Evolutionary conservation across 2,329 filamentous ascomycete genomes (phyloP).

Genomic region (Hypocrella siamensis): DNA sequence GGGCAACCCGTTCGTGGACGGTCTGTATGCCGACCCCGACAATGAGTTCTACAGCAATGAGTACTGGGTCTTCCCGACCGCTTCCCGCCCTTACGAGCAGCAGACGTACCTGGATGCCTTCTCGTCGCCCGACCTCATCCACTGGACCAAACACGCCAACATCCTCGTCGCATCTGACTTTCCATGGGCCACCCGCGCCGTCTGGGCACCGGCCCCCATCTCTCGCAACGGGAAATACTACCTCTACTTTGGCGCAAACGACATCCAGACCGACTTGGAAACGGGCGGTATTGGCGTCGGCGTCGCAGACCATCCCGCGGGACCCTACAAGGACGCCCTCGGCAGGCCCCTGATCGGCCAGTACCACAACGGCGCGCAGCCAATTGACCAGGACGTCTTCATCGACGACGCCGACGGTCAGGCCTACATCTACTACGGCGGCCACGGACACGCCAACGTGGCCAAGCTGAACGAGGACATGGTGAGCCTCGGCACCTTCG

Average conservation of each 20-base stretch:
- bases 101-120: conserved; percentile 36
- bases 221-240: conserved; percentile 27
- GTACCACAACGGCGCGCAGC: conserved; percentile 29
- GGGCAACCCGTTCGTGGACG: conserved; percentile 30
- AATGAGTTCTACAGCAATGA: conserved; percentile 25
- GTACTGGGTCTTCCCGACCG: conserved; percentile 33
- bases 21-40: conserved; percentile 36
- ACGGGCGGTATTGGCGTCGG: conserved; percentile 23
- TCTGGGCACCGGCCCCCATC: conserved; percentile 32
- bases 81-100: conserved; percentile 24
- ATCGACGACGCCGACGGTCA: conserved; percentile 26
- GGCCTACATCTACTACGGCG: conserved; percentile 25
- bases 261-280: conserved; percentile 20
- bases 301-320: conserved; percentile 16
- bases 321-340: conserved; percentile 18
- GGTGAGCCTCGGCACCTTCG: conserved; percentile 23
- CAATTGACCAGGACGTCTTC: conserved; percentile 24
- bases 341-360: conserved; percentile 17
- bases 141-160: conserved; percentile 29
- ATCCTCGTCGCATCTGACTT: conserved; percentile 19
- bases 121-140: conserved; percentile 29
- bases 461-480: conserved; percentile 26
- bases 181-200: conserved; percentile 26
- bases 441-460: conserved; percentile 20
- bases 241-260: conserved; percentile 34